Evolutionary conservation across 139 green algal genomes (phyloP).

Genomic region (Chlorella ohadii): DNA sequence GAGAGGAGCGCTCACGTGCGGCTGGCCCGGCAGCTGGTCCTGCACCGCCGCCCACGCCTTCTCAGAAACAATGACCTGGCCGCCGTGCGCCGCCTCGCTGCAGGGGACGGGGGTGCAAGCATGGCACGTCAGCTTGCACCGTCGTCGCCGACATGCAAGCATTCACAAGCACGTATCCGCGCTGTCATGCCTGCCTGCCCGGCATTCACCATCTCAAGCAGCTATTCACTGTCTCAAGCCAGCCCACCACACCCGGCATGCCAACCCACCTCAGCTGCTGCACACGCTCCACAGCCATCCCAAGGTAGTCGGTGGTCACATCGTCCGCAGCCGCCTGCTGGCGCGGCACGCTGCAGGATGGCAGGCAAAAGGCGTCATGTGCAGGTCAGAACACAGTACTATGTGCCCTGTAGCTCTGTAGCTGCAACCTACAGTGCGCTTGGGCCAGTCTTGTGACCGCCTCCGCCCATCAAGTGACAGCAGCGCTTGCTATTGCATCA

Average conservation of each 20-base stretch:
- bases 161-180: too few species aligned
- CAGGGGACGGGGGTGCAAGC: background rate
- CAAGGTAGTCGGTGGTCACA: conserved; percentile 54
- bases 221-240: too few species aligned
- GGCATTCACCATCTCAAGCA: too few species aligned
- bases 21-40: conserved; percentile 58
- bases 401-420: too few species aligned
- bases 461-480: too few species aligned
- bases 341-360: conserved; percentile 11
- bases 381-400: too few species aligned
- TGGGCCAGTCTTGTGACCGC: too few species aligned
- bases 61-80: conserved; percentile 79
- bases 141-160: too few species aligned
- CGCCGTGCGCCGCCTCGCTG: conserved; percentile 34
- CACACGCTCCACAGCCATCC: conserved; percentile 57
- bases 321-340: conserved; percentile 31
- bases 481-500: background rate
- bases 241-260: conserved; percentile 29
- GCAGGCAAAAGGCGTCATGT: background rate
- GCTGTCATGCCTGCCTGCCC: too few species aligned
- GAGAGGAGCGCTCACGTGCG: conserved; percentile 44
- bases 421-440: too few species aligned
- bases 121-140: too few species aligned
- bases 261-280: conserved; percentile 50
- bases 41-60: conserved; percentile 77